These are phyloP conservation scores for Allantophomopsis lycopodina DNA, from an alignment of 2,329 filamentous ascomycete genomes.

Conservation along the genomic window DNA sequence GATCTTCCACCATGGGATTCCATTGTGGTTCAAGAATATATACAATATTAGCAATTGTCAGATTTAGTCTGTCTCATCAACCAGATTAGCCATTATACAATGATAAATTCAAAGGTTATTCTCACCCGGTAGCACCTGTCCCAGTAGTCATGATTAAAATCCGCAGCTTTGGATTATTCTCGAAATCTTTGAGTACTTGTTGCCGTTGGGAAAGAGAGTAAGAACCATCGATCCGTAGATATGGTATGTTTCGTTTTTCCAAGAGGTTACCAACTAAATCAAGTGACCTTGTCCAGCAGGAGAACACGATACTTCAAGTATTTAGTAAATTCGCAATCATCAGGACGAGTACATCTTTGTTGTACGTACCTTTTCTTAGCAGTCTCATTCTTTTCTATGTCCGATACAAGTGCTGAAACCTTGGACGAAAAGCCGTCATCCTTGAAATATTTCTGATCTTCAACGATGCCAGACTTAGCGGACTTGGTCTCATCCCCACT, in stretches of 20 bases:
- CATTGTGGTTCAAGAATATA: conserved; percentile 11
- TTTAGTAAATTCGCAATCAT: neutral
- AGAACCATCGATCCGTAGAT: conserved; percentile 6
- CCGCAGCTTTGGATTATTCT: conserved; percentile 2
- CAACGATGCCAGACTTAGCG: conserved; percentile 1
- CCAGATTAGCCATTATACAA: neutral
- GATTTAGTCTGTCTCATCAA: neutral
- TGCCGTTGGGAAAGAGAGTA: conserved; percentile 1
- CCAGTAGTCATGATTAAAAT: conserved; percentile 9
- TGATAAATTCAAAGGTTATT: neutral
- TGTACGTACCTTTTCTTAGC: conserved; percentile 6
- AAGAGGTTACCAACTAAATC: conserved; percentile 7
- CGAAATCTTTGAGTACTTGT: conserved; percentile 4
- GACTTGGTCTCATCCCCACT: conserved; percentile 1
- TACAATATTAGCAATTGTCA: conserved; percentile 8
- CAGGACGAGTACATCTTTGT: neutral
- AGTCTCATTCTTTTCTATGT: conserved; percentile 4
- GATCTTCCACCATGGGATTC: conserved; percentile 9
- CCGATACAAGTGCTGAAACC: conserved; percentile 5
- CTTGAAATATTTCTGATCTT: conserved; percentile 5
- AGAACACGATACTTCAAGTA: conserved; percentile 8
- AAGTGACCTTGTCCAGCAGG: conserved; percentile 9
- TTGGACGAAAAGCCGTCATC: conserved; percentile 6
- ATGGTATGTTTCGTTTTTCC: conserved; percentile 2
- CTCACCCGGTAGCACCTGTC: conserved; percentile 8